Evolutionary conservation across 1,139 yeast species (phyloP).

Genomic region (Suhomyces choctaworum): DNA sequence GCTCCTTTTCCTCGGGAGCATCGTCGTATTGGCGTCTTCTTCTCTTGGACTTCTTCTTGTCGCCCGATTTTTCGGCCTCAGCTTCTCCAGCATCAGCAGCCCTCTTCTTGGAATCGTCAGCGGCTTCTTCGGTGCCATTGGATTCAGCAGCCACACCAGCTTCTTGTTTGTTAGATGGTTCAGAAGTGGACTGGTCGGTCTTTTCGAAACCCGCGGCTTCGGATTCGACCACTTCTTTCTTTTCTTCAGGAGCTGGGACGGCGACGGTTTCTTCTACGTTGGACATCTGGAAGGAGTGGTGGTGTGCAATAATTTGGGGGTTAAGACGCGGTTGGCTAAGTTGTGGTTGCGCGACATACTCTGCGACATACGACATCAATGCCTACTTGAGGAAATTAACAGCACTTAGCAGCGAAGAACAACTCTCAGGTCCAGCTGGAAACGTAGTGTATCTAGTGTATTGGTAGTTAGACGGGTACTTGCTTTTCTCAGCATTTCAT

Average conservation of each 20-base stretch:
- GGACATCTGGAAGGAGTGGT: too few relatives aligned
- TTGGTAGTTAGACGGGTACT: too few relatives aligned
- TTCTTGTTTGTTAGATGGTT: conserved; percentile 5
- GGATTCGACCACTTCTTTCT: conserved; percentile 10
- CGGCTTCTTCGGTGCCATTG: conserved; percentile 12
- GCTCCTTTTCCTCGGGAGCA: conserved; percentile 34
- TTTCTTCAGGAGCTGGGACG: conserved; percentile 13
- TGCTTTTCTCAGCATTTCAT: too few relatives aligned
- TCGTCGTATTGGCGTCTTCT: conserved; percentile 38
- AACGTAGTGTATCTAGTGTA: too few relatives aligned
- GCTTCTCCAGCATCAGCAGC: conserved; percentile 29
- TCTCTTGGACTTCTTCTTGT: conserved; percentile 41
- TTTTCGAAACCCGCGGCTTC: conserved; percentile 11
- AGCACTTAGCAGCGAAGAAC: too few relatives aligned
- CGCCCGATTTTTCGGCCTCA: conserved; percentile 31
- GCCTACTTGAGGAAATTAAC: too few relatives aligned
- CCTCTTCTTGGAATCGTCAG: conserved; percentile 6
- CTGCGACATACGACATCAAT: too few relatives aligned
- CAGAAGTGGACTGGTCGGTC: conserved; percentile 1
- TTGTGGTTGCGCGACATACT: too few relatives aligned
- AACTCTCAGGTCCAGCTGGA: too few relatives aligned
- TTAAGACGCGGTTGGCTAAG: too few relatives aligned
- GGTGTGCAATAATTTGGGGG: too few relatives aligned
- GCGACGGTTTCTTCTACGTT: conserved; percentile 13
- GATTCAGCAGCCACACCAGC: conserved; percentile 1